These are phyloP conservation scores for Teratosphaeria viscida DNA, from an alignment of 2,329 filamentous ascomycete genomes.

Conservation along the genomic window DNA sequence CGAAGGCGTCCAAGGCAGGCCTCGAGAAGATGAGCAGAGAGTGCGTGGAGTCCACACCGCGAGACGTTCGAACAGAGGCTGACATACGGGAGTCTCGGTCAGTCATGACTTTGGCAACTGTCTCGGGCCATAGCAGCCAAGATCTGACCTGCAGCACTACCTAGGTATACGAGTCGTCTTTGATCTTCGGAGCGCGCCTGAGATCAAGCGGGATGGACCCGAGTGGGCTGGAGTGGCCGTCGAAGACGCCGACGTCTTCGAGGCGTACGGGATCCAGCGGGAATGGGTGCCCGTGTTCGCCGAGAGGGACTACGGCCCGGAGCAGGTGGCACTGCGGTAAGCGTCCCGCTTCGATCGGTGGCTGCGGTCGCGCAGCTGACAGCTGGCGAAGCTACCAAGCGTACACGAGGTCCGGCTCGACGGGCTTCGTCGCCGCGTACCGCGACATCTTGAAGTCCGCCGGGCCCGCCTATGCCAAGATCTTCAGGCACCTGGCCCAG, in stretches of 20 bases:
- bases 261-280: conserved; percentile 40
- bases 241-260: conserved; percentile 19
- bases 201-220: conserved; percentile 41
- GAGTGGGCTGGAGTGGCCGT: conserved; percentile 23
- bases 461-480: conserved; percentile 44
- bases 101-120: conserved; percentile 1
- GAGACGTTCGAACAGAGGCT: neutral
- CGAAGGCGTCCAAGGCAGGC: conserved; percentile 45
- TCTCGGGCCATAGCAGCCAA: neutral
- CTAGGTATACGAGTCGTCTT: conserved; percentile 56
- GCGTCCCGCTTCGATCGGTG: neutral
- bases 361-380: neutral
- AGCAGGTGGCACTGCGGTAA: conserved; percentile 47
- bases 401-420: conserved; percentile 45
- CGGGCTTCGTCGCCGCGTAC: conserved; percentile 57
- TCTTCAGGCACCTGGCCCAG: conserved; percentile 49
- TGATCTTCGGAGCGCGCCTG: conserved; percentile 54
- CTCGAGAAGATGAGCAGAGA: conserved; percentile 37
- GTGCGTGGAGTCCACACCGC: neutral
- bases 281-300: conserved; percentile 56
- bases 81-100: conserved; percentile 15
- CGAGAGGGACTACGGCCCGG: conserved; percentile 51
- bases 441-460: conserved; percentile 48
- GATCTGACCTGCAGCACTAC: neutral
- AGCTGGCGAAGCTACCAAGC: conserved; percentile 34